These are phyloP conservation scores for Hemileccinum rubropunctum DNA, from an alignment of 768 basidiomycete species.

Conservation along the genomic window DNA sequence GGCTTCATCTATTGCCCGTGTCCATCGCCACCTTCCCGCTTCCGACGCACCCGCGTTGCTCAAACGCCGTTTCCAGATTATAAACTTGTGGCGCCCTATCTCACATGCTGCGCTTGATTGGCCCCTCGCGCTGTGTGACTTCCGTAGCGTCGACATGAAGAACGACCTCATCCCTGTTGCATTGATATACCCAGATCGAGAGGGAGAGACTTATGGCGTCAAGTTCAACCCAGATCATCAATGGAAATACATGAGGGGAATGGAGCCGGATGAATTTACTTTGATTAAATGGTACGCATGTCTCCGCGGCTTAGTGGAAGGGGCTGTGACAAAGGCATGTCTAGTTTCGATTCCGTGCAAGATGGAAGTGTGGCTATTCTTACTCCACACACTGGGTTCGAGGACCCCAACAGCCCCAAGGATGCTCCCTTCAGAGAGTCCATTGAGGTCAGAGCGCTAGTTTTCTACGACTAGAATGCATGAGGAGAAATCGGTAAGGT, in stretches of 20 bases:
- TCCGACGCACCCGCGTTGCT: conserved; percentile 40
- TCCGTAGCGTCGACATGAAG: conserved; percentile 36
- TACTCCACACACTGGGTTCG: conserved; percentile 35
- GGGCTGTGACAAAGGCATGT: background rate
- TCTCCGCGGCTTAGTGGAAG: background rate
- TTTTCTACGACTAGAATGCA: conserved; percentile 30
- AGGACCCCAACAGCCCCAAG: conserved; percentile 32
- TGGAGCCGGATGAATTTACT: conserved; percentile 44
- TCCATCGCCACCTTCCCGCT: conserved; percentile 41
- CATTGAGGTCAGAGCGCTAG: conserved; percentile 36
- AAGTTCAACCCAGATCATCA: conserved; percentile 37
- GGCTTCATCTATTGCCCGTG: conserved; percentile 38
- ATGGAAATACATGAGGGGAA: conserved; percentile 46
- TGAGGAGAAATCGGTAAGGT: background rate
- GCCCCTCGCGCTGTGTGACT: conserved; percentile 50
- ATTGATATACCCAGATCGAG: conserved; percentile 40
- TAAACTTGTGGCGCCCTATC: conserved; percentile 57
- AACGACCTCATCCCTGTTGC: conserved; percentile 38
- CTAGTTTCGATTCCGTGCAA: conserved; percentile 34
- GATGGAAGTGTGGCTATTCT: conserved; percentile 34
- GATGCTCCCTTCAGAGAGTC: conserved; percentile 31
- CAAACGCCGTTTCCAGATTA: conserved; percentile 47
- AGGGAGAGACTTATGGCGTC: conserved; percentile 44
- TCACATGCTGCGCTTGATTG: conserved; percentile 43
- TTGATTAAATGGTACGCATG: conserved; percentile 46